Percentiles rank a stretch among this genome's conserved stretches.
Conservation (phyloP, 2,329 filamentous ascomycete species). For the Aspergillus piperis region DNA sequence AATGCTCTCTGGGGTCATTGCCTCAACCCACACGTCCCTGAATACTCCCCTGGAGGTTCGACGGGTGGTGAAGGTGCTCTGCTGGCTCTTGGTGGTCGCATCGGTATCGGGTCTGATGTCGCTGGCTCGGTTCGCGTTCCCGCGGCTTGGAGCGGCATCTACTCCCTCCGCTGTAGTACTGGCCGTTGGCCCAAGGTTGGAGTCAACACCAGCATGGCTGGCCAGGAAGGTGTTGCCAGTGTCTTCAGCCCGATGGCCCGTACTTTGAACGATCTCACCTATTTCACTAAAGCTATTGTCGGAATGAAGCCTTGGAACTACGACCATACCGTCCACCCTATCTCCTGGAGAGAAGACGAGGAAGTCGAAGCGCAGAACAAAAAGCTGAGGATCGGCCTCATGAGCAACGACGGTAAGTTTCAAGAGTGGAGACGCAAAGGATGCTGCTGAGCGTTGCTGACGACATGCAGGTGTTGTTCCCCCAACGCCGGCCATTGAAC, state of each 20-base stretch:
- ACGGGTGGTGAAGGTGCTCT: conserved; percentile 83
- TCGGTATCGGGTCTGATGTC: conserved; percentile 88
- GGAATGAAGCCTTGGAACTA: conserved; percentile 86
- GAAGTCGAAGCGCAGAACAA: conserved; percentile 62
- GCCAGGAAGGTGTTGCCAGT: conserved; percentile 84
- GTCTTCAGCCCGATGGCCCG: conserved; percentile 93
- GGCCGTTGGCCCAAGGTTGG: conserved; percentile 88
- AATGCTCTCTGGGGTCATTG: conserved; percentile 79
- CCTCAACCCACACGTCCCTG: conserved; percentile 79
- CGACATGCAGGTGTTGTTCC: conserved; percentile 66
- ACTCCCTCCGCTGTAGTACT: conserved; percentile 81
- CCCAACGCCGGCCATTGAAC: conserved; percentile 78
- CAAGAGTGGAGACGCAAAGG: neutral
- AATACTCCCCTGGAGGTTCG: conserved; percentile 84
- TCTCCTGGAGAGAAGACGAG: conserved; percentile 71
- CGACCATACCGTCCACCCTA: conserved; percentile 79
- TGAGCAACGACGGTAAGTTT: conserved; percentile 68
- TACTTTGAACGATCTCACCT: conserved; percentile 77
- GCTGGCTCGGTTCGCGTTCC: conserved; percentile 85
- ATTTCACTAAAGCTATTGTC: conserved; percentile 78
- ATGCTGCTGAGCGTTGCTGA: conserved; percentile 14
- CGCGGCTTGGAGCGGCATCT: conserved; percentile 87
- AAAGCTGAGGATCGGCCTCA: conserved; percentile 71
- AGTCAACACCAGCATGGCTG: conserved; percentile 83
- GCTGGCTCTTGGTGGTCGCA: conserved; percentile 76